phyloP scores from a whole-genome alignment of 768 basidiomycete genomes.

The Tylopilus vinaceipallidus region DNA sequence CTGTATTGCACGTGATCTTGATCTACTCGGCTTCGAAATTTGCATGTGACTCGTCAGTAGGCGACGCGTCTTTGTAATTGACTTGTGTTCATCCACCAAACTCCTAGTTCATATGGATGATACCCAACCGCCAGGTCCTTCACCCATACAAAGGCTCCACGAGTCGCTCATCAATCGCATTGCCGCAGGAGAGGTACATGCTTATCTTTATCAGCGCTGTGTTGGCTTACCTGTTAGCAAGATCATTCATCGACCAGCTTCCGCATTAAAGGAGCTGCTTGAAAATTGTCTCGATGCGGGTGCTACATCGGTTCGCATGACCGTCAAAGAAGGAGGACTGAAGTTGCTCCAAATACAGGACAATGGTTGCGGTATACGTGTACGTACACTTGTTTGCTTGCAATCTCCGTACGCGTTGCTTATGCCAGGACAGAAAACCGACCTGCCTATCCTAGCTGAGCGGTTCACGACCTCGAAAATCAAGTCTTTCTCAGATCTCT shows the following conservation, averaged over 20 bases:
- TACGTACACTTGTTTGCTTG: slow-evolving; percentile 37
- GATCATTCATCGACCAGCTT: slow-evolving; percentile 89
- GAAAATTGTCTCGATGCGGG: slow-evolving; percentile 97
- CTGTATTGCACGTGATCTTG: slow-evolving; percentile 8
- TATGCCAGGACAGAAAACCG: slow-evolving; percentile 58
- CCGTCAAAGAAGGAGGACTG: slow-evolving; percentile 92
- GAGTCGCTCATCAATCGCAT: slow-evolving; percentile 90
- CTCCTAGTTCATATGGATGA: too few relatives aligned
- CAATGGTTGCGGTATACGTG: slow-evolving; percentile 93
- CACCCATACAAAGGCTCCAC: slow-evolving; percentile 71
- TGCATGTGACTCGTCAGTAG: too few relatives aligned
- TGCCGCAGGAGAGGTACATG: slow-evolving; percentile 68
- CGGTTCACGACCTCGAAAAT: slow-evolving; percentile 96
- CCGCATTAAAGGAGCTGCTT: slow-evolving; percentile 92
- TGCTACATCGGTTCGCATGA: slow-evolving; percentile 80
- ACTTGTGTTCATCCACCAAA: background rate
- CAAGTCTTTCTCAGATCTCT: slow-evolving; percentile 80
- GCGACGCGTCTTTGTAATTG: background rate
- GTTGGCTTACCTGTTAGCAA: slow-evolving; percentile 32
- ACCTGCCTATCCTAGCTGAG: slow-evolving; percentile 88
- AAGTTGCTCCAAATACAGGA: slow-evolving; percentile 95
- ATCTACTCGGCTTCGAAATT: too few relatives aligned
- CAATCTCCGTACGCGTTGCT: background rate
- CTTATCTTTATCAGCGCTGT: background rate
- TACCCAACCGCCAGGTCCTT: slow-evolving; percentile 41